These are phyloP conservation scores for Saccharomyces hybrid DNA, from an alignment of 1,139 yeast species.

Conservation along the genomic window DNA sequence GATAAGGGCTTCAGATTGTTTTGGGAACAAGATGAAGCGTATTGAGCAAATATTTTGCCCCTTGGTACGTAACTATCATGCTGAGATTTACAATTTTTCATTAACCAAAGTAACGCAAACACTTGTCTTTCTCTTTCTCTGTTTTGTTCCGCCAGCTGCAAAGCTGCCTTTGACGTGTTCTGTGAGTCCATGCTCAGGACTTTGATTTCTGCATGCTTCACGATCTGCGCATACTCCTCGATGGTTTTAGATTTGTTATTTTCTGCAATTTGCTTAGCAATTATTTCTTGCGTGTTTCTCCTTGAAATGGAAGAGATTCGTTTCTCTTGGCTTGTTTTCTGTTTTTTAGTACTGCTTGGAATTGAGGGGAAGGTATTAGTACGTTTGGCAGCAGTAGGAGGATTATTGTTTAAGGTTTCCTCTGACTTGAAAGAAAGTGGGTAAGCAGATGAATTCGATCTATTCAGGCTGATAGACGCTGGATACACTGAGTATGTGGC, in stretches of 20 bases:
- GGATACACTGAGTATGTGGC: background rate
- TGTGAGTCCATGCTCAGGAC: slow-evolving; percentile 26
- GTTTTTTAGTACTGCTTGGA: background rate
- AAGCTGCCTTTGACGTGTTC: slow-evolving; percentile 24
- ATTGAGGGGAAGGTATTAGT: background rate
- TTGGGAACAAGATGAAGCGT: slow-evolving; percentile 66
- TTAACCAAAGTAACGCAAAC: slow-evolving; percentile 76
- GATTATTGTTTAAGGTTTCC: background rate
- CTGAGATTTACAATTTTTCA: slow-evolving; percentile 58
- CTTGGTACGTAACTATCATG: slow-evolving; percentile 76
- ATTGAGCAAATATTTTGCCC: slow-evolving; percentile 72
- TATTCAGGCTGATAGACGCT: background rate
- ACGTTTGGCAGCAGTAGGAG: background rate
- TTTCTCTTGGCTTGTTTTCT: background rate
- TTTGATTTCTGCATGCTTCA: slow-evolving; percentile 27
- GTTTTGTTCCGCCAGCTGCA: slow-evolving; percentile 30
- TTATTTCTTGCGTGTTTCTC: background rate
- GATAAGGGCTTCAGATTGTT: slow-evolving; percentile 62
- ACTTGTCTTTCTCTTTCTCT: slow-evolving; percentile 67
- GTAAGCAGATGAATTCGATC: background rate
- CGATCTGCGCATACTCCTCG: slow-evolving; percentile 27
- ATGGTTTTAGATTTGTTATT: slow-evolving; percentile 25
- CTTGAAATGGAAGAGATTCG: background rate
- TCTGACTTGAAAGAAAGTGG: background rate
- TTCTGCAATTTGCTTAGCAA: slow-evolving; percentile 25